Base-by-base conservation (phyloP, 768 basidiomycete species). In the Suillus variegatus region DNA sequence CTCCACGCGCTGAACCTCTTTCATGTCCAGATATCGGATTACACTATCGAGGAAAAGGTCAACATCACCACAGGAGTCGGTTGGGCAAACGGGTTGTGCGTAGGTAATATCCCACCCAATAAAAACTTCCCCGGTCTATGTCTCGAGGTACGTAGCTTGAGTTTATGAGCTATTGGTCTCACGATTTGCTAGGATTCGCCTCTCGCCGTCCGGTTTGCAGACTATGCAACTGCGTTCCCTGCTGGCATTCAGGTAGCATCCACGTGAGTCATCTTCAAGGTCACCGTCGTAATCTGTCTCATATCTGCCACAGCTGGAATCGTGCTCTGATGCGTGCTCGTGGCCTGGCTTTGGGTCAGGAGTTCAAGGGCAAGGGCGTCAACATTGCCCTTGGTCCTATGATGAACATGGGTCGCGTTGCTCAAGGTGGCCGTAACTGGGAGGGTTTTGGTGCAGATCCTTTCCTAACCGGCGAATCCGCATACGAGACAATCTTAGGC, bases 401-500 rank as follows among this genome's bases (percentile, higher is more conserved):
- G 88, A 93, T 91, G 86, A 93, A 93, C 72, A 84, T 94, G 79
- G 90, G 88, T 2, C 84, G 90, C 18, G 77, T 87, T 18, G 86
- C 89, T 1, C 80, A 84, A 67, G 91, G 89, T 2, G 94, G 93
- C 9, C 80, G 94, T 36, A 93, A 94, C 74, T 95, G 92, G 92
- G 94, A 95, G 80, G 92, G 92, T 28, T 93, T 93, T 65, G 93
- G 93, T 38, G 91, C 84, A 7, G 94, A 95, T 74, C 93, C 94
- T 0, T 96, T 87, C 78, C 77, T 95, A 22, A 73, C 86, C 20
- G 92, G 94, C 10, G 91, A 91, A 72, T 81, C 82, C 1, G 85
- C 88, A 5, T 90, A 88, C 64, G 89, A 93, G 75, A 94, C 92
- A 0, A 86, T 94, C 57, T 76, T 90, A 35, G 93, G 93, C 3